Percentiles rank a stretch among this genome's conserved stretches.
phyloP scores from a whole-genome alignment of 768 basidiomycete genomes.

The Mycena capillaripes region DNA sequence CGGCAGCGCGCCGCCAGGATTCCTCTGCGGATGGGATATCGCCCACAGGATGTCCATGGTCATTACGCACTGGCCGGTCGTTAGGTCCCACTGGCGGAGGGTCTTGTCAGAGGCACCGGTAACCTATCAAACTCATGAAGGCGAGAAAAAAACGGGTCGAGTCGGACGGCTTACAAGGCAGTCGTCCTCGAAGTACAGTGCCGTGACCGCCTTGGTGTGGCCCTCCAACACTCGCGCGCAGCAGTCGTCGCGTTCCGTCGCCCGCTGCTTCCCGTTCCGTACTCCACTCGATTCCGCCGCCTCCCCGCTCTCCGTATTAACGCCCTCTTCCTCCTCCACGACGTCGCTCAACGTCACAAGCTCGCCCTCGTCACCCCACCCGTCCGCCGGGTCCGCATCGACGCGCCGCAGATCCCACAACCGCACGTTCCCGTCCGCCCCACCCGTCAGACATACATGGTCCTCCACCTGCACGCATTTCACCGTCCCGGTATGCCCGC shows the following conservation, averaged over 20 bases:
- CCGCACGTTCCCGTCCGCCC: slow-evolving; percentile 86
- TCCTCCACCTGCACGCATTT: slow-evolving; percentile 96
- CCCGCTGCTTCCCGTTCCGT: slow-evolving; percentile 51
- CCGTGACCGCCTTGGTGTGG: slow-evolving; percentile 92
- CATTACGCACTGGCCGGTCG: slow-evolving; percentile 97
- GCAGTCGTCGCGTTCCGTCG: slow-evolving; percentile 62
- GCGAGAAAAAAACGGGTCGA: slow-evolving; percentile 9
- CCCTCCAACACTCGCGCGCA: slow-evolving; percentile 88
- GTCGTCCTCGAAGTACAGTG: slow-evolving; percentile 95
- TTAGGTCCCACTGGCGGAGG: slow-evolving; percentile 97
- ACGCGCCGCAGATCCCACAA: slow-evolving; percentile 94
- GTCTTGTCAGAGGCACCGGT: slow-evolving; percentile 99
- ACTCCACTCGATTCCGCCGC: slow-evolving; percentile 51
- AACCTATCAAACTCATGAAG: slow-evolving; percentile 67
- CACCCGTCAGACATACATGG: slow-evolving; percentile 90
- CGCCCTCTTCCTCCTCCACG: slow-evolving; percentile 70
- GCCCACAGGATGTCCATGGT: slow-evolving; percentile 99
- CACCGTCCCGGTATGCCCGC: slow-evolving; percentile 85
- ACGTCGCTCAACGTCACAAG: slow-evolving; percentile 74
- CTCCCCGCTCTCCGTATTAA: slow-evolving; percentile 54
- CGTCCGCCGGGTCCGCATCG: slow-evolving; percentile 77
- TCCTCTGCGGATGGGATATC: slow-evolving; percentile 84
- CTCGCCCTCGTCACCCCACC: slow-evolving; percentile 63
- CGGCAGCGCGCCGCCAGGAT: slow-evolving; percentile 52
- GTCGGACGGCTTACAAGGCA: slow-evolving; percentile 75